Evolutionary conservation across 1,284 basidiomycete genomes (phyloP), one percentile per base, ranked within the genome.

Genomic region (Athelia psychrophila): DNA sequence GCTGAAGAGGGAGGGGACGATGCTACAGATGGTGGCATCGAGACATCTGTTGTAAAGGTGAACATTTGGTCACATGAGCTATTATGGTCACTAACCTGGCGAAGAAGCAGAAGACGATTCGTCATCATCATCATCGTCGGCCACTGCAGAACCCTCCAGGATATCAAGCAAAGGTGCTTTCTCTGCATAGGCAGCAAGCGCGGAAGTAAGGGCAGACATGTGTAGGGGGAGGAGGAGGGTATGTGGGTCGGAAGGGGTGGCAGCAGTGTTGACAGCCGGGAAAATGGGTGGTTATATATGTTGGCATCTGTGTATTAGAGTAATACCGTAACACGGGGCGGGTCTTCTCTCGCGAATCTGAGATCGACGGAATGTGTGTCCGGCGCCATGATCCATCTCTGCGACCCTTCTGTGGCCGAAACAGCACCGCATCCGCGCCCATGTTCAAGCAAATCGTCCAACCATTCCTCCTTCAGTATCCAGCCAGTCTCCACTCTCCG

Each of bases 201-300:
- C 58, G 25, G 61, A 33, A 6, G 66, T 45, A 35, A 66, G 51
- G 42, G 60, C 50, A 49, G 65, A 66, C 65, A 66, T 66, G 45
- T 53, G 47, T 51, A 40, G 49, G 40, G 48, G 49, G 32, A 30
- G 27, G 13, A 13, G 27, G 27, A 13, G 27, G 5, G 13, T 30
- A 13, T 6, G 27, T 5, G 27, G 27, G 27, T 13, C 10, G 44
- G 44, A 18, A 24, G 44, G 5, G 22, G 9, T 12, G 24, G 19
- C 19, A 22, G 24, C 22, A 23, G 35, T 23, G 32, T 27, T 32
- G 30, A 18, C 47, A 35, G 25, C 32, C n/a, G n/a, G 45, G 49
- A 48, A 48, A 51, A 18, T 45, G 27, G 42, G 47, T 30, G 35
- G 16, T 42, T 42, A 42, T 42, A 44, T 24, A 15, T 48, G 20